These are phyloP conservation scores for Cladophialophora carrionii DNA, from an alignment of 2,329 filamentous ascomycete species.

Conservation along the genomic window DNA sequence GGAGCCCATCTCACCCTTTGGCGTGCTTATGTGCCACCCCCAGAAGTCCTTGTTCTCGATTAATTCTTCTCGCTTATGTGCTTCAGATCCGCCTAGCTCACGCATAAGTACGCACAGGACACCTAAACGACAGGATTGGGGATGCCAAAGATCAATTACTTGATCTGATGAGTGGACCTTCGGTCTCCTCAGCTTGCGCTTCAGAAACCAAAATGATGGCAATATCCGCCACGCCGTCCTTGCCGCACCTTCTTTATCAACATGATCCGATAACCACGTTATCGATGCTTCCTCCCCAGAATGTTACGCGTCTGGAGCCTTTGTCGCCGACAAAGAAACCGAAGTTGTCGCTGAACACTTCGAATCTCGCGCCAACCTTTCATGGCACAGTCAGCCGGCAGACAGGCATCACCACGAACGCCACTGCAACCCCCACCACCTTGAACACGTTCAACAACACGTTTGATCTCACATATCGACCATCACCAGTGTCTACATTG, in stretches of 20 bases:
- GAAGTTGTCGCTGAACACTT: constrained; percentile 65
- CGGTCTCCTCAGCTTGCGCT: constrained; percentile 4
- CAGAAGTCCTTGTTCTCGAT: constrained; percentile 7
- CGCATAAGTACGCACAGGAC: constrained; percentile 11
- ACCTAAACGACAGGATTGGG: constrained; percentile 4
- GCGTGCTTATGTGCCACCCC: constrained; percentile 21
- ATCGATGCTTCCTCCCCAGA: constrained; percentile 16
- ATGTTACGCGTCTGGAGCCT: constrained; percentile 6
- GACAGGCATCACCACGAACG: constrained; percentile 9
- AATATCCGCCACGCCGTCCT: constrained; percentile 24
- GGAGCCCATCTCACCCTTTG: constrained; percentile 7
- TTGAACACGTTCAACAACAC: constrained; percentile 66
- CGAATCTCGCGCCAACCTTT: constrained; percentile 55
- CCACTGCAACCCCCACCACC: constrained; percentile 60
- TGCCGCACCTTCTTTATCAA: constrained; percentile 25
- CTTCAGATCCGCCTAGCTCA: constrained; percentile 8
- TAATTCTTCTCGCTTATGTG: constrained; percentile 1
- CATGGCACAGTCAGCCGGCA: constrained; percentile 56
- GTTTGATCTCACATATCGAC: constrained; percentile 52
- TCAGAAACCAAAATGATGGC: constrained; percentile 25
- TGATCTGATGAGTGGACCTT: constrained; percentile 19
- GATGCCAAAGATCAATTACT: constrained; percentile 11
- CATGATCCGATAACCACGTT: constrained; percentile 17
- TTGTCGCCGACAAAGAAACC: constrained; percentile 49
- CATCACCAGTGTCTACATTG: constrained; percentile 44